These are phyloP conservation scores for Chlamydomonas eustigma DNA, from an alignment of 139 green algal species.

Conservation along the genomic window DNA sequence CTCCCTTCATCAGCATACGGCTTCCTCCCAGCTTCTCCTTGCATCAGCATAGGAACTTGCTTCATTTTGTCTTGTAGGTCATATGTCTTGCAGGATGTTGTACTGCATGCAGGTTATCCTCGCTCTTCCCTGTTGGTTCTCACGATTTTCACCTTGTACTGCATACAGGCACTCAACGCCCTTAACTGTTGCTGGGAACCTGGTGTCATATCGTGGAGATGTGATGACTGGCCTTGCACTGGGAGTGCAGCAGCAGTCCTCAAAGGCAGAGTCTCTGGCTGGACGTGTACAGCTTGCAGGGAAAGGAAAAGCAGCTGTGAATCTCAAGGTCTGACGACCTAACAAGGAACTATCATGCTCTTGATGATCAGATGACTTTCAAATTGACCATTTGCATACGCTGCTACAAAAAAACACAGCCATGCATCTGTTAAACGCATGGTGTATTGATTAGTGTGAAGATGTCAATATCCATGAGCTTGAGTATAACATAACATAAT, in stretches of 20 bases:
- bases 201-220: not conserved
- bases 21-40: too few relatives aligned
- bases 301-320: not conserved
- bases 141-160: too few relatives aligned
- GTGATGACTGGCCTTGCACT: not conserved
- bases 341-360: too few relatives aligned
- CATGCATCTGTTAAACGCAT: not conserved
- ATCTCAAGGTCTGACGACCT: not conserved
- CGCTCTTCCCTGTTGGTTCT: too few relatives aligned
- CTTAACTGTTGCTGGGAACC: not conserved
- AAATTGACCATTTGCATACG: too few relatives aligned
- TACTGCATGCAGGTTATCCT: too few relatives aligned
- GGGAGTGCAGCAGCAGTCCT: constrained; percentile 1
- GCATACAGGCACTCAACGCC: not conserved
- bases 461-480: not conserved
- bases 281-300: not conserved
- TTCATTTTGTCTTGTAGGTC: too few relatives aligned
- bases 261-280: not conserved
- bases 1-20: too few relatives aligned
- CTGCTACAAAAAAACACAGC: not conserved
- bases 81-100: too few relatives aligned
- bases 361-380: too few relatives aligned
- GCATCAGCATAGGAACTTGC: too few relatives aligned
- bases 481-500: not conserved
- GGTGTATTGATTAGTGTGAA: not conserved